Percentiles rank a stretch among this genome's conserved stretches.
Conservation (phyloP, 352 stramenopile genomes). For the Globisporangium uncinulatum region DNA sequence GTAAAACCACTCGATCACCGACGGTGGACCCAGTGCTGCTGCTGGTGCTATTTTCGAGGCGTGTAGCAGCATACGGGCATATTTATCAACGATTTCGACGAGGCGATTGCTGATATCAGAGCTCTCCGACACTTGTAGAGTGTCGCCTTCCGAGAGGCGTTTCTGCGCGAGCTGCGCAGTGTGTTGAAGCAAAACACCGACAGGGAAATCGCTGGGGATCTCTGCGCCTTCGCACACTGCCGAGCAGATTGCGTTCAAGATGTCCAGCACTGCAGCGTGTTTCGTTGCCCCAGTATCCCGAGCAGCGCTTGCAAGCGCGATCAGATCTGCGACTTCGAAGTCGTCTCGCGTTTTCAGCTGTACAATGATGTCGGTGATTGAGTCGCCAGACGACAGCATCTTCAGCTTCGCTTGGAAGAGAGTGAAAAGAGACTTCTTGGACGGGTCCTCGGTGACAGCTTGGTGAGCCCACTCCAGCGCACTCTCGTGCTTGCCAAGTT, state of each 20-base stretch:
- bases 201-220: conserved; percentile 13
- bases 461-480: conserved; percentile 39
- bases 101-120: conserved; percentile 12
- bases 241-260: conserved; percentile 52
- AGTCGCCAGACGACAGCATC: conserved; percentile 7
- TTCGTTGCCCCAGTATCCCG: conserved; percentile 18
- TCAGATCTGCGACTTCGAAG: conserved; percentile 57
- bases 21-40: conserved; percentile 25
- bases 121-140: neutral
- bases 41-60: conserved; percentile 5
- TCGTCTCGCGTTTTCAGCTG: conserved; percentile 44
- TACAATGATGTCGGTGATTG: conserved; percentile 21
- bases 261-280: conserved; percentile 31
- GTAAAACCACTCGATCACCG: conserved; percentile 76
- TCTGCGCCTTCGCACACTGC: conserved; percentile 3
- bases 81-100: conserved; percentile 34
- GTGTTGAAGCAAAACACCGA: conserved; percentile 53
- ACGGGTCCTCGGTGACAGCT: conserved; percentile 37
- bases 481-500: conserved; percentile 23
- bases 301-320: conserved; percentile 43
- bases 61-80: conserved; percentile 33
- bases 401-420: conserved; percentile 41
- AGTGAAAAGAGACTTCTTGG: conserved; percentile 57
- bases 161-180: conserved; percentile 57
- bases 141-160: conserved; percentile 9